These are phyloP conservation scores for Tuber melanosporum DNA, from an alignment of 495 filamentous ascomycete species.

Conservation along the genomic window DNA sequence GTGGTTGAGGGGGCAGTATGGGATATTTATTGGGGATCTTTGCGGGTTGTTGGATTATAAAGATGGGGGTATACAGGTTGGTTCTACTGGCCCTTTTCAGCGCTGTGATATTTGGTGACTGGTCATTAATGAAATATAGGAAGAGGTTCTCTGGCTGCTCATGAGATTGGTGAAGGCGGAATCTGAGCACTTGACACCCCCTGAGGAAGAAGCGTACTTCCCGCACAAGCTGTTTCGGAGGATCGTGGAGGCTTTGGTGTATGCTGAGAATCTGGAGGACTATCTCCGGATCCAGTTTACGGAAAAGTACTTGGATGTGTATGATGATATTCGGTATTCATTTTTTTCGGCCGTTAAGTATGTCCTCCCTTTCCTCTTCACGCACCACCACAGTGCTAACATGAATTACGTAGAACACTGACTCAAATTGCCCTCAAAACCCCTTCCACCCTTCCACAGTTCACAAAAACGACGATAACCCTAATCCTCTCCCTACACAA, in stretches of 20 bases:
- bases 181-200: slow-evolving; percentile 52
- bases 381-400: background rate
- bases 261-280: slow-evolving; percentile 48
- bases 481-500: slow-evolving; percentile 61
- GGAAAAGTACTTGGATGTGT: slow-evolving; percentile 66
- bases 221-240: slow-evolving; percentile 56
- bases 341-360: slow-evolving; percentile 67
- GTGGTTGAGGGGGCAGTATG: slow-evolving; percentile 71
- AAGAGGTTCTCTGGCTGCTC: slow-evolving; percentile 50
- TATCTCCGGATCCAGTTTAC: slow-evolving; percentile 62
- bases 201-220: slow-evolving; percentile 59
- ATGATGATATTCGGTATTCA: slow-evolving; percentile 78
- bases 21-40: slow-evolving; percentile 59
- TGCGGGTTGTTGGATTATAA: slow-evolving; percentile 52
- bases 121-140: slow-evolving; percentile 48
- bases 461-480: slow-evolving; percentile 46
- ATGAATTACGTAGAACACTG: background rate
- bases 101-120: slow-evolving; percentile 25
- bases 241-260: slow-evolving; percentile 59
- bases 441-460: slow-evolving; percentile 14
- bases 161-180: slow-evolving; percentile 81
- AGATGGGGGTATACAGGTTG: slow-evolving; percentile 44
- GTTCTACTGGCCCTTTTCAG: slow-evolving; percentile 24
- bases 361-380: slow-evolving; percentile 36
- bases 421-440: slow-evolving; percentile 15